Evolutionary conservation across 106 monocot genomes (phyloP).

Genomic region (Acorus gramineus): DNA sequence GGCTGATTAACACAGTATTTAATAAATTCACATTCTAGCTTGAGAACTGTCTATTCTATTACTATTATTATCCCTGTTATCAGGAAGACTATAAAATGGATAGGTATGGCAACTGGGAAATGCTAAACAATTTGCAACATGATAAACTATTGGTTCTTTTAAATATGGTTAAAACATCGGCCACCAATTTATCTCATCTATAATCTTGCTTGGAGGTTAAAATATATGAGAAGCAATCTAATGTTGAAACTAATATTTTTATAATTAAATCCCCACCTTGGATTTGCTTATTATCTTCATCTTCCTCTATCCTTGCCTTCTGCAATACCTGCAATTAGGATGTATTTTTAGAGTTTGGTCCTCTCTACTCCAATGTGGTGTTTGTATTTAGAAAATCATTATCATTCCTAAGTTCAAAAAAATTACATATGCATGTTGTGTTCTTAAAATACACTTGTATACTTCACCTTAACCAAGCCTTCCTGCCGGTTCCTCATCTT

Average conservation of each 20-base stretch:
- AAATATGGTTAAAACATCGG: neutral
- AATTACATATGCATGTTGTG: no score
- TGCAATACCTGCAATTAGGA: slow-evolving; percentile 28
- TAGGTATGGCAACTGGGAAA: neutral
- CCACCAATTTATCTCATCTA: no score
- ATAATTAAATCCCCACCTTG: slow-evolving; percentile 5
- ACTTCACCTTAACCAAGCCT: slow-evolving; percentile 32
- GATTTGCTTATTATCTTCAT: slow-evolving; percentile 8
- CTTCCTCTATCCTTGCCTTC: slow-evolving; percentile 28
- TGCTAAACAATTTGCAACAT: neutral
- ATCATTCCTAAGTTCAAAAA: no score
- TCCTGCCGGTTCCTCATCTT: slow-evolving; percentile 44
- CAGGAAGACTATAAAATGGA: no score
- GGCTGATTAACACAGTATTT: neutral
- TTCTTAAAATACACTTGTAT: no score
- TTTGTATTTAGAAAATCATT: no score
- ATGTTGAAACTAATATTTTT: neutral
- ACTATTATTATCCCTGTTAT: no score
- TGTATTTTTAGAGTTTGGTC: no score
- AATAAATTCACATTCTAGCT: neutral
- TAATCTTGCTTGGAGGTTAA: no score
- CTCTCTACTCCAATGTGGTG: no score
- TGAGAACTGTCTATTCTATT: neutral
- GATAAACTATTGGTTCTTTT: no score
- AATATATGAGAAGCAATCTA: no score